Percentiles rank a stretch among this genome's conserved stretches.
Evolutionary conservation across 2,329 filamentous ascomycete species (phyloP).

Genomic region (Penicillium sp.): DNA sequence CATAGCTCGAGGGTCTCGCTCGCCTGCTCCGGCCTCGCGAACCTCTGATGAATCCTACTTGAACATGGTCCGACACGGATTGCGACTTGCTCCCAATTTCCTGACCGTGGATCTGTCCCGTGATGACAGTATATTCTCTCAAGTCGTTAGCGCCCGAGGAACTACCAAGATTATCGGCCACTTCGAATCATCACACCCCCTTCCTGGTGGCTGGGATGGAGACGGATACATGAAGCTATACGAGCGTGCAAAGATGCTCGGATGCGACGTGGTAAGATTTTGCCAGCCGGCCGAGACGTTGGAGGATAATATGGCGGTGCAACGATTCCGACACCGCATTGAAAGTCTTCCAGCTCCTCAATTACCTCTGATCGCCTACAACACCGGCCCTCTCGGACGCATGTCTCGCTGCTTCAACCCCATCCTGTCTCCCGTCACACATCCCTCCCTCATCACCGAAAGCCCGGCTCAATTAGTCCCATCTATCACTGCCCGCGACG

Average conservation of each 20-base stretch:
- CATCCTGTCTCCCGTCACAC: constrained; percentile 57
- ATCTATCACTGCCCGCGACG: constrained; percentile 57
- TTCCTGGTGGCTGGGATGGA: constrained; percentile 53
- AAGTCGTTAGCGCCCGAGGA: constrained; percentile 50
- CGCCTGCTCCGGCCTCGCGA: constrained; percentile 24
- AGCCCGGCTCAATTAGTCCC: constrained; percentile 43
- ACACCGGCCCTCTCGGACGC: constrained; percentile 58
- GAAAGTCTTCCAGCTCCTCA: constrained; percentile 40
- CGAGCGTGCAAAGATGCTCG: constrained; percentile 52
- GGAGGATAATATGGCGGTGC: constrained; percentile 60
- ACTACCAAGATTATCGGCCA: constrained; percentile 59
- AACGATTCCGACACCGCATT: constrained; percentile 51
- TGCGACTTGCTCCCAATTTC: constrained; percentile 60
- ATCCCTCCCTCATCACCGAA: constrained; percentile 44
- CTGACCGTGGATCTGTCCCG: constrained; percentile 58
- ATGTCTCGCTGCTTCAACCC: constrained; percentile 63
- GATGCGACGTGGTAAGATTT: constrained; percentile 60
- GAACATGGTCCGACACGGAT: constrained; percentile 54
- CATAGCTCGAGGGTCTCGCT: constrained; percentile 13
- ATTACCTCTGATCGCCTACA: constrained; percentile 59
- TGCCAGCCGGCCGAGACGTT: constrained; percentile 53
- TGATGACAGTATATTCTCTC: constrained; percentile 48
- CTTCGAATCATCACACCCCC: constrained; percentile 41
- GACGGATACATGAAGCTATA: constrained; percentile 54
- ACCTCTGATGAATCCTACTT: constrained; percentile 45